Evolutionary conservation across 495 filamentous ascomycete genomes (phyloP), one percentile per base, ranked within the genome.

Genomic region (Penicillium desertorum): DNA sequence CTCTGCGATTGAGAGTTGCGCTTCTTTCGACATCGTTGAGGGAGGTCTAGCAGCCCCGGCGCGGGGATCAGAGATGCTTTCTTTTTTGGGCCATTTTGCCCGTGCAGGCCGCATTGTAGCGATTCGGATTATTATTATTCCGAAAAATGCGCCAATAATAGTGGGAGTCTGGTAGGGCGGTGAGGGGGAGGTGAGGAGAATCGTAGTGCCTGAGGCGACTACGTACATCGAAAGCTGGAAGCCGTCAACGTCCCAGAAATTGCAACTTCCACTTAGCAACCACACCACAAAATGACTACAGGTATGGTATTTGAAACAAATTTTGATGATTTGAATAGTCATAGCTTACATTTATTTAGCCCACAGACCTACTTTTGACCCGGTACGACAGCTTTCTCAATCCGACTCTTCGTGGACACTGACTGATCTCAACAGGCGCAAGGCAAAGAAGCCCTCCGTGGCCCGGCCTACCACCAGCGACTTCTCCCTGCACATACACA

Each of bases 401-500:
- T 22, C 45, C n/a, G 10, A 54, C 45, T 34, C 30, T 44, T 54
- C 11, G 30, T 17, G 16, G 41, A 46, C 11, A 27, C 37, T 43
- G 17, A 57, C 61, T 59, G 56, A 65, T 69, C 32, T 54, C 23
- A 56, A 57, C 58, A 92, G 89, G 92, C 94, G 41, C 86, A 87
- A 69, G 94, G 95, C 62, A 96, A 96, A 82, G 94, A 98, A 71
- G 90, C 92, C 67, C 88, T 89, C 52, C 87, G 92, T 63, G 94
- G 94, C 16, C 89, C 91, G 39, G 94, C 94, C 56, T 98, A 97
- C 75, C 94, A 98, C 71, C 94, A 97, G 79, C 86, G 94, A 51
- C 87, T 98, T 11, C 86, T 96, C 2, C 95, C 94, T 5, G 94
- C 94, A 10, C 86, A 98, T 67, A 97, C 87, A 34, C 85, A 88